phyloP scores from a whole-genome alignment of 164 flowering plant genomes.

The Cinnamomum chago region DNA sequence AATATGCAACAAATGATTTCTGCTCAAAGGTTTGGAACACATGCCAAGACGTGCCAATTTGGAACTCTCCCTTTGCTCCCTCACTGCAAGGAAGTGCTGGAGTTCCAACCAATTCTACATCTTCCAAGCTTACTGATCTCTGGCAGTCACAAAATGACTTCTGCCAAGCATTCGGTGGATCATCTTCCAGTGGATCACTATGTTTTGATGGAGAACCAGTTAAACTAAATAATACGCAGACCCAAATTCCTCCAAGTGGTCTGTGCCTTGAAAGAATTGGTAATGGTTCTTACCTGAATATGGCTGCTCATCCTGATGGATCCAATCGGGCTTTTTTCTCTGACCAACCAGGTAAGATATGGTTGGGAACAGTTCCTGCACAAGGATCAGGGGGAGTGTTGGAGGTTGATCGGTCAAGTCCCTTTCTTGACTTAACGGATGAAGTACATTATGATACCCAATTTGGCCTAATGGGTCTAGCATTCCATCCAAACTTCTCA shows the following conservation, averaged over 20 bases:
- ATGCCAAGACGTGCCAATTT: slow-evolving; percentile 61
- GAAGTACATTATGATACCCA: slow-evolving; percentile 59
- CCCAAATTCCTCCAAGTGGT: slow-evolving; percentile 47
- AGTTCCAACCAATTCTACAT: slow-evolving; percentile 34
- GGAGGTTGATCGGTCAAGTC: slow-evolving; percentile 51
- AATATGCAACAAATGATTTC: slow-evolving; percentile 36
- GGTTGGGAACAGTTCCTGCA: slow-evolving; percentile 71
- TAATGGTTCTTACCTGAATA: slow-evolving; percentile 68
- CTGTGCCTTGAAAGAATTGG: slow-evolving; percentile 83
- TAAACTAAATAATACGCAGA: slow-evolving; percentile 21
- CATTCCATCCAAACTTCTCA: slow-evolving; percentile 77
- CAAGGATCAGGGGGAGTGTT: slow-evolving; percentile 56
- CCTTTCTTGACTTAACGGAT: slow-evolving; percentile 79
- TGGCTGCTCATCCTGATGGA: slow-evolving; percentile 90
- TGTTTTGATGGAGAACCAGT: slow-evolving; percentile 52
- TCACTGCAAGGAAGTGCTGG: slow-evolving; percentile 57
- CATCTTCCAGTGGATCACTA: slow-evolving; percentile 26
- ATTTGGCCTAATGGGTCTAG: slow-evolving; percentile 83
- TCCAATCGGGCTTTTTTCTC: slow-evolving; percentile 73
- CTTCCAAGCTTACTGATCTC: slow-evolving; percentile 50
- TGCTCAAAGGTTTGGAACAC: slow-evolving; percentile 78
- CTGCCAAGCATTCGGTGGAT: slow-evolving; percentile 74
- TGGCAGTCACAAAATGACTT: slow-evolving; percentile 76
- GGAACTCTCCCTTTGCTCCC: slow-evolving; percentile 67
- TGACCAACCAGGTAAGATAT: slow-evolving; percentile 67